Percentiles rank a stretch among this genome's conserved stretches.
These are phyloP conservation scores for Suillus sp. DNA, from an alignment of 768 basidiomycete species.

Conservation along the genomic window DNA sequence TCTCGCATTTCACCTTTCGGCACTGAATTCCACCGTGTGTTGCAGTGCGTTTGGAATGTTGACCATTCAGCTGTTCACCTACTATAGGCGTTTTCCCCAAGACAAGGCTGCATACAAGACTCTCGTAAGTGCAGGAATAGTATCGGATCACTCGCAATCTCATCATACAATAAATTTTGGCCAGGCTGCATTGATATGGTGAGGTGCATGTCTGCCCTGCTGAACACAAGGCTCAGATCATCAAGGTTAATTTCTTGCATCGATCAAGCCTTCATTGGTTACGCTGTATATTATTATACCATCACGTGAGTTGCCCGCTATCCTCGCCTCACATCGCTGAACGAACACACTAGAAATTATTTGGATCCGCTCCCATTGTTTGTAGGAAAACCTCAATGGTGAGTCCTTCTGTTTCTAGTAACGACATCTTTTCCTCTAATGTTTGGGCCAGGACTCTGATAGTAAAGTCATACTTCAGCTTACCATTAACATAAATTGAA, in stretches of 20 bases:
- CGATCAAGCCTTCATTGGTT: constrained; percentile 54
- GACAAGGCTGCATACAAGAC: constrained; percentile 54
- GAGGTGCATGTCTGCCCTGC: constrained; percentile 9
- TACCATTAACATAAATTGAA: constrained; percentile 17
- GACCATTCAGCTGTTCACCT: constrained; percentile 53
- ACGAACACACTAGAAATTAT: constrained; percentile 38
- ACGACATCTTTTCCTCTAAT: constrained; percentile 20
- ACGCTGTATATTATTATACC: constrained; percentile 55
- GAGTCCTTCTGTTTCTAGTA: constrained; percentile 16
- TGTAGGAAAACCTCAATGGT: constrained; percentile 48
- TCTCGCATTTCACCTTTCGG: background rate
- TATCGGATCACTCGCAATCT: background rate
- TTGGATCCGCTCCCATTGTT: constrained; percentile 38
- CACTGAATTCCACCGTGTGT: constrained; percentile 28
- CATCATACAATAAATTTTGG: background rate
- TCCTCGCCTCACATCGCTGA: background rate
- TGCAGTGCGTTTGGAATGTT: constrained; percentile 53
- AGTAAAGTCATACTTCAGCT: constrained; percentile 34
- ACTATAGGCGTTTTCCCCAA: constrained; percentile 55
- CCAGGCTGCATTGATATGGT: constrained; percentile 40
- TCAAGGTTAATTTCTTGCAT: constrained; percentile 38
- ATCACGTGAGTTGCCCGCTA: constrained; percentile 45
- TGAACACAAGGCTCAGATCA: background rate
- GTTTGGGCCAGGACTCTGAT: constrained; percentile 47
- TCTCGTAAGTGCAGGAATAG: constrained; percentile 43